Evolutionary conservation across 345 rosid genomes (phyloP).

Genomic region (Lenwebbia sp.): DNA sequence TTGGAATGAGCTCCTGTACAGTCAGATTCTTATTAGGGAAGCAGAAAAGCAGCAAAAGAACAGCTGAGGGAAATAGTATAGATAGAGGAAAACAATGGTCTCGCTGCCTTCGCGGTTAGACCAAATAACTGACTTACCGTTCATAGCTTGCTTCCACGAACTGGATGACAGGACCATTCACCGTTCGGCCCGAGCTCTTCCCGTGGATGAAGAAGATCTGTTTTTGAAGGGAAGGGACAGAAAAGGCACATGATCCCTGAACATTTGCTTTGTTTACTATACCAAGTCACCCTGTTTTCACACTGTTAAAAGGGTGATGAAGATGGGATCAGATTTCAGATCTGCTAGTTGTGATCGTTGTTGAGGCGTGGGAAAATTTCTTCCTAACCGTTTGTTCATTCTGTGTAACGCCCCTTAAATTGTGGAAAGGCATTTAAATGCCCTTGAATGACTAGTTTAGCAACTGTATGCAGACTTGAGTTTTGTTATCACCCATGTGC

Average conservation of each 20-base stretch:
- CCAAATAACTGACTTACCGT: not conserved
- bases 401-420: not conserved
- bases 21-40: slow-evolving; percentile 12
- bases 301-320: not conserved
- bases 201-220: not conserved
- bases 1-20: slow-evolving; percentile 36
- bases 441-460: no score
- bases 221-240: not conserved
- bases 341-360: not conserved
- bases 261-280: not conserved
- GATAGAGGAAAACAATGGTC: not conserved
- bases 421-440: no score
- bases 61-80: not conserved
- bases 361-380: not conserved
- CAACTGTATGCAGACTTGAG: no score
- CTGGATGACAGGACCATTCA: not conserved
- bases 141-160: not conserved
- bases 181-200: not conserved
- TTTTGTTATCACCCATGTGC: no score
- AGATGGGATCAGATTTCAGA: not conserved
- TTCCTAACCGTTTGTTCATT: not conserved
- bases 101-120: not conserved
- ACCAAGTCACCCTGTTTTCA: not conserved
- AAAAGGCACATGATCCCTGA: not conserved
- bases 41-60: not conserved